phyloP scores from a whole-genome alignment of 2,329 filamentous ascomycete species.

The Aspergillus sp. region DNA sequence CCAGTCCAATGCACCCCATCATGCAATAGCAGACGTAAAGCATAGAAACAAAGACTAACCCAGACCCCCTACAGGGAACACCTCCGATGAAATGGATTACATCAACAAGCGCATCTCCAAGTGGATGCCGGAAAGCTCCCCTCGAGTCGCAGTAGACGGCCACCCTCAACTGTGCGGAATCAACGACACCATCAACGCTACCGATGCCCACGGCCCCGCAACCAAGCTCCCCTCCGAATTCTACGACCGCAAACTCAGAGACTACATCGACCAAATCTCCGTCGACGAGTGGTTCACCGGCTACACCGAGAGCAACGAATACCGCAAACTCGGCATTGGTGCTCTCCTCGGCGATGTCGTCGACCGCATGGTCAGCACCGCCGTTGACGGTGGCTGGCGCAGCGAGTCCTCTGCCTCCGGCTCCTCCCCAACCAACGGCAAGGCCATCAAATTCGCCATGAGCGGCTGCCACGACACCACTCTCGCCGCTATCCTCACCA shows the following conservation, averaged over 20 bases:
- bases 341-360: slow-evolving; percentile 81
- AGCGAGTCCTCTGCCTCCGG: slow-evolving; percentile 56
- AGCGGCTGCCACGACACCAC: slow-evolving; percentile 94
- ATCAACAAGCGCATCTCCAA: slow-evolving; percentile 75
- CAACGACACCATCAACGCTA: slow-evolving; percentile 92
- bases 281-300: slow-evolving; percentile 94
- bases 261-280: slow-evolving; percentile 70
- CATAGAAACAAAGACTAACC: no score
- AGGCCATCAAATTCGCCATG: slow-evolving; percentile 69
- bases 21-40: background rate
- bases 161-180: slow-evolving; percentile 83
- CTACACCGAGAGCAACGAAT: slow-evolving; percentile 81
- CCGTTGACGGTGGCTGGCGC: slow-evolving; percentile 60
- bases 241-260: slow-evolving; percentile 72
- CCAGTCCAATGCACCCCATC: background rate
- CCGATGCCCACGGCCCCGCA: slow-evolving; percentile 76
- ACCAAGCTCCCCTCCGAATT: slow-evolving; percentile 83
- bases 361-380: slow-evolving; percentile 67
- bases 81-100: slow-evolving; percentile 78
- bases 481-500: slow-evolving; percentile 74
- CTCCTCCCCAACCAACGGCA: slow-evolving; percentile 34
- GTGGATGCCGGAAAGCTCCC: slow-evolving; percentile 76
- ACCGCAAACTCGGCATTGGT: slow-evolving; percentile 86
- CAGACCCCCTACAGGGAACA: no score
- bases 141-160: slow-evolving; percentile 76